phyloP scores from a whole-genome alignment of 495 filamentous ascomycete species.

The Lentithecium fluviatile region DNA sequence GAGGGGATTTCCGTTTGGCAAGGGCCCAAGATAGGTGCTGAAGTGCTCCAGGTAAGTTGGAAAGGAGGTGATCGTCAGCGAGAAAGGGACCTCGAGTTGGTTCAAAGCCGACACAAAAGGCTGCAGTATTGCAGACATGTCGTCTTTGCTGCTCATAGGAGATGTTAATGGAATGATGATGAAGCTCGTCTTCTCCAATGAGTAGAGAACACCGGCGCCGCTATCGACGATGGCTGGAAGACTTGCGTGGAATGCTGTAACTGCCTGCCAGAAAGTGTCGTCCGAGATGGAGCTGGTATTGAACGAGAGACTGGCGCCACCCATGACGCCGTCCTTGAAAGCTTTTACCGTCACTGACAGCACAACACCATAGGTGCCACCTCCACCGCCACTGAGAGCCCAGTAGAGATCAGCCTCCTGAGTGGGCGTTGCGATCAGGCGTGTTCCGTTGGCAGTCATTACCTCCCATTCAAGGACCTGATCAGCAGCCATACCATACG shows the following conservation, averaged over 20 bases:
- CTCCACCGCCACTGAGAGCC: background rate
- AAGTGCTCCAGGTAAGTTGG: background rate
- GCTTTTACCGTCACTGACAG: background rate
- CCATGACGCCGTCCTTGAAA: background rate
- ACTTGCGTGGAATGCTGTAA: background rate
- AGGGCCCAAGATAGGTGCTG: background rate
- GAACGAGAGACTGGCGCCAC: background rate
- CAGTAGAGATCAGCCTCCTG: background rate
- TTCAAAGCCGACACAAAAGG: background rate
- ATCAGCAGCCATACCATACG: background rate
- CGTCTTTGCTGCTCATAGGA: background rate
- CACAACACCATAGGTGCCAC: slow-evolving; percentile 1
- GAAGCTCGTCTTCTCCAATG: background rate
- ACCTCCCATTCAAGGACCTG: background rate
- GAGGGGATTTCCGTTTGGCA: no score
- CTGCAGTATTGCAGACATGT: background rate
- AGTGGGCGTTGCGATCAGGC: background rate
- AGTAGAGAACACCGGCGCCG: background rate
- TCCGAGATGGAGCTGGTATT: background rate
- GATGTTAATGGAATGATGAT: background rate
- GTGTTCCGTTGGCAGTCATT: background rate
- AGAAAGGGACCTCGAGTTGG: background rate
- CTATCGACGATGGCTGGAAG: background rate
- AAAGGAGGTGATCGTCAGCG: background rate
- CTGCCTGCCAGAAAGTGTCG: background rate